Evolutionary conservation across 257 asterid species (phyloP).

Genomic region (Lithospermum erythrorhizon): DNA sequence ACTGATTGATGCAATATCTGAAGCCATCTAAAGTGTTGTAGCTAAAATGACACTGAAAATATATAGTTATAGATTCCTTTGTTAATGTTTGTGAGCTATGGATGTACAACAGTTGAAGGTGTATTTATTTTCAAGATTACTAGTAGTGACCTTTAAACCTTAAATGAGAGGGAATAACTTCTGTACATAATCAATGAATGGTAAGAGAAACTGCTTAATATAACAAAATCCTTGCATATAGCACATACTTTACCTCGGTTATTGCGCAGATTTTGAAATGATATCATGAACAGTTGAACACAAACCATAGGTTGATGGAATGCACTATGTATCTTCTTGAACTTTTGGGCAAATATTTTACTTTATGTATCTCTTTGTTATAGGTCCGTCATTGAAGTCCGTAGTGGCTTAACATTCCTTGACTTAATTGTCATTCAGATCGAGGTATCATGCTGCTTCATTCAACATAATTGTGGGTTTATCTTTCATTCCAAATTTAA

Average conservation of each 20-base stretch:
- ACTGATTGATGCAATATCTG: too few relatives aligned
- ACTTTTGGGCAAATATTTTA: not conserved
- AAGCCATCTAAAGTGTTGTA: not conserved
- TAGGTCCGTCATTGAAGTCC: slow-evolving; percentile 99
- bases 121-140: too few relatives aligned
- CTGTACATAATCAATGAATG: too few relatives aligned
- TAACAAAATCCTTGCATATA: too few relatives aligned
- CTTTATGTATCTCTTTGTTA: slow-evolving; percentile 5
- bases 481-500: not conserved
- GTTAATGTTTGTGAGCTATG: too few relatives aligned
- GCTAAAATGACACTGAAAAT: too few relatives aligned
- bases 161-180: too few relatives aligned
- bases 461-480: not conserved
- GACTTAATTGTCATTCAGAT: slow-evolving; percentile 93
- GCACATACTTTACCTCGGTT: too few relatives aligned
- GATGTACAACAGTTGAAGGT: too few relatives aligned
- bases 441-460: slow-evolving; percentile 44
- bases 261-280: not conserved
- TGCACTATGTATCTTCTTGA: not conserved
- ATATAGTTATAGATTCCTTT: too few relatives aligned
- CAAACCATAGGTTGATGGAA: not conserved
- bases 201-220: too few relatives aligned
- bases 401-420: slow-evolving; percentile 89
- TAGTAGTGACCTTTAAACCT: too few relatives aligned
- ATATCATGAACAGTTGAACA: not conserved